Base-by-base conservation (phyloP, 768 basidiomycete genomes). In the Peribolospora baueri region DNA sequence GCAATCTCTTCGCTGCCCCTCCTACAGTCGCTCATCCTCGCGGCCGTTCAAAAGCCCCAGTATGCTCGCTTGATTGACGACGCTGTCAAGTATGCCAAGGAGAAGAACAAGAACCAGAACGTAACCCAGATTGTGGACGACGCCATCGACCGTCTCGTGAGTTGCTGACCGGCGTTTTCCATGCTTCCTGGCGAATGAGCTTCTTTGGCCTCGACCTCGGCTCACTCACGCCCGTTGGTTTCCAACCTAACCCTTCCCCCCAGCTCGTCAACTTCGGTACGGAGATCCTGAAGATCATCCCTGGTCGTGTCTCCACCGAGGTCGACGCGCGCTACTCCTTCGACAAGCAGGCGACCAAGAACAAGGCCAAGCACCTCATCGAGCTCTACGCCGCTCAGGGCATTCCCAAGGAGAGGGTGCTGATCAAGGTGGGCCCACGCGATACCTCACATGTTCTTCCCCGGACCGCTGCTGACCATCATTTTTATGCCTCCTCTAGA, bases 251-350 rank as follows among this genome's bases (percentile, higher is more conserved):
- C 46, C 47, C 25, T 13, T 55, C 38, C 58, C 55, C 39, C 41
- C 65, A 91, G 87, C 80, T 98, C 59, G 85, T 97, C 63, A 91
- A 86, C 70, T 98, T 98, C 72, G 93, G 93, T 61, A 84, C 80
- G 68, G 88, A 82, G 72, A 95, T 98, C 65, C 76, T 97, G 52
- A 72, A 73, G 58, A 87, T 98, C 71, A 86, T 98, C 64, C 93
- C 93, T 54, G 93, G 93, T 57, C 84, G 93, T 68, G 91, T 98
- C 59, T 98, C 93, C 48, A 97, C 93, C 59, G 93, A 98, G 70
- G 90, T 98, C 61, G 93, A 98, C 68, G 93, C 93, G 51, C 81
- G 84, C 61, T 79, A 97, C 56, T 97, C 91, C 58, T 95, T 93
- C 69, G 84, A 95, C 72, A 95, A 84, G 70, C 79, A 80, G 69